These are phyloP conservation scores for Chlorella ohadii DNA, from an alignment of 139 green algal species.

Conservation along the genomic window DNA sequence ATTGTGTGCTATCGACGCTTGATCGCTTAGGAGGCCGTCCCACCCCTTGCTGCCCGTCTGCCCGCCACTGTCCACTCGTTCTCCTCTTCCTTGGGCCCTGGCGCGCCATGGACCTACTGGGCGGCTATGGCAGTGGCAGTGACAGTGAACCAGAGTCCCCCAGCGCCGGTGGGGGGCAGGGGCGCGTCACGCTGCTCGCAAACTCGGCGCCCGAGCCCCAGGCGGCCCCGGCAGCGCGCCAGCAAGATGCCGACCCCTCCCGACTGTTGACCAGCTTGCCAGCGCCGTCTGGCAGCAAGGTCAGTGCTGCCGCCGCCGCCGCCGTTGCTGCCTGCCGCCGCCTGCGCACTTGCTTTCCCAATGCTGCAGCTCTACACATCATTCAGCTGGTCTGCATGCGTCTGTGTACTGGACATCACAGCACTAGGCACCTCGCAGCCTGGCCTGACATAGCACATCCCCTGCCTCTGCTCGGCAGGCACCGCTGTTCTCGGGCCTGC, in stretches of 20 bases:
- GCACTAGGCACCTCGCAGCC: no score
- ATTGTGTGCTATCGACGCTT: no score
- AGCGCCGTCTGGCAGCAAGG: constrained; percentile 3
- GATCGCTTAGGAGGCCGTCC: no score
- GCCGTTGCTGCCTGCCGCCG: background rate
- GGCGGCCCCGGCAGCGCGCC: background rate
- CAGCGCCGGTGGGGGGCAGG: background rate
- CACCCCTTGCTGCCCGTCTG: no score
- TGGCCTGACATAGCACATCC: no score
- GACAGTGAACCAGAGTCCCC: constrained; percentile 17
- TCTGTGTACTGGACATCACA: no score
- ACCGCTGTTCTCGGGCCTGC: constrained; percentile 35
- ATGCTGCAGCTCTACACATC: no score
- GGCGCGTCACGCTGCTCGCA: background rate
- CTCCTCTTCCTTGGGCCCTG: no score
- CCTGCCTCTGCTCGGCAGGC: background rate
- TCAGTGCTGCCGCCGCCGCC: background rate
- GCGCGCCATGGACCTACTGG: constrained; percentile 6
- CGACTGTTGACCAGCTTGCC: constrained; percentile 21
- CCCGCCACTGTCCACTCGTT: no score
- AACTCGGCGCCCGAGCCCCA: background rate
- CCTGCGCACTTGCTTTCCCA: background rate
- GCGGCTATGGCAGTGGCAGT: background rate
- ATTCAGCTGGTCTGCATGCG: no score
- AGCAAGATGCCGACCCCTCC: background rate